Evolutionary conservation across 176 grass and related monocot species (phyloP).

Genomic region (Ampelocalamus luodianensis): DNA sequence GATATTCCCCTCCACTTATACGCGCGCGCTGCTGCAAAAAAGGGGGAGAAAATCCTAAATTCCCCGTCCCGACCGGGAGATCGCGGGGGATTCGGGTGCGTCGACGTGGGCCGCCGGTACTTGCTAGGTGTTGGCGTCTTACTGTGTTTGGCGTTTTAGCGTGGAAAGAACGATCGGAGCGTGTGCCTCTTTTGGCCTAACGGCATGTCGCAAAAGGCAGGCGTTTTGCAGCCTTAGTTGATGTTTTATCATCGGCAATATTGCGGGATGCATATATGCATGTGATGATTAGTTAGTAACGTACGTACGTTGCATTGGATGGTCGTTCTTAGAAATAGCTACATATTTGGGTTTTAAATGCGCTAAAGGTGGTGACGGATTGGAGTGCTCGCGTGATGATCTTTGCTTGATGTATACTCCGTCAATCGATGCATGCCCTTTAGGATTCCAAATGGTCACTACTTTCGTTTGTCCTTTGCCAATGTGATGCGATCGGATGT

Average conservation of each 20-base stretch:
- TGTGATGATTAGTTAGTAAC: background rate
- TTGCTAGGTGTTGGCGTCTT: background rate
- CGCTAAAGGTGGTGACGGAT: no score
- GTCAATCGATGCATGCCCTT: constrained; percentile 15
- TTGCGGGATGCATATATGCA: background rate
- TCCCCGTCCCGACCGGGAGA: constrained; percentile 3
- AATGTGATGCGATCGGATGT: constrained; percentile 16
- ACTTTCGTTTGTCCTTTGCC: background rate
- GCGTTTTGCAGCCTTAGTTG: background rate
- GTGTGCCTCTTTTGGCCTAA: constrained; percentile 42
- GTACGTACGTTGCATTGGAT: constrained; percentile 5
- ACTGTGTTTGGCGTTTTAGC: constrained; percentile 5
- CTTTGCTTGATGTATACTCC: no score
- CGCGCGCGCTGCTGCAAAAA: background rate
- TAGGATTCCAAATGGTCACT: constrained; percentile 31
- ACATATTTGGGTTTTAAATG: background rate
- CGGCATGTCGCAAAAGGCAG: constrained; percentile 20
- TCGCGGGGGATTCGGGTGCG: constrained; percentile 29
- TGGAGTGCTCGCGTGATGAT: no score
- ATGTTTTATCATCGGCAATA: constrained; percentile 32
- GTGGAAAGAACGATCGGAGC: background rate
- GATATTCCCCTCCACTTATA: constrained; percentile 57
- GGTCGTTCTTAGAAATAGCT: background rate
- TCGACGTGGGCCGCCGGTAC: constrained; percentile 42
- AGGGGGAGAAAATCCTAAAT: background rate